Evolutionary conservation across 1,139 yeast genomes (phyloP).

Genomic region (Candida glucosophila): DNA sequence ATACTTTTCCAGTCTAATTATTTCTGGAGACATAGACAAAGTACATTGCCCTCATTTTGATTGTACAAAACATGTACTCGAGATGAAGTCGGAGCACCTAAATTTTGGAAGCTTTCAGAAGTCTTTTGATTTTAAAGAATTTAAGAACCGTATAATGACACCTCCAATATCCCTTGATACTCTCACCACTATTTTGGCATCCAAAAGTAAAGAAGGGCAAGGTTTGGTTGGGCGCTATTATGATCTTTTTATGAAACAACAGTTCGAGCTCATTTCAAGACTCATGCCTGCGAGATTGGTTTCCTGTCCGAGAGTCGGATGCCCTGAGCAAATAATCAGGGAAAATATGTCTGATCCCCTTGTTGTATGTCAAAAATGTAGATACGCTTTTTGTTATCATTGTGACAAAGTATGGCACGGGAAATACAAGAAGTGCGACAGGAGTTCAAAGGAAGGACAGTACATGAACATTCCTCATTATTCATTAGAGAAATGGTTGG

Average conservation of each 20-base stretch:
- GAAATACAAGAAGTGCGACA: constrained; percentile 36
- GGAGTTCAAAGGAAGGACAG: constrained; percentile 13
- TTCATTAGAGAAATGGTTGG: constrained; percentile 32
- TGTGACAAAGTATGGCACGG: constrained; percentile 68
- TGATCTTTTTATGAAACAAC: constrained; percentile 26
- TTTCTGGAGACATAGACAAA: constrained; percentile 42
- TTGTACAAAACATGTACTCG: constrained; percentile 23
- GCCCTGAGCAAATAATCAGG: constrained; percentile 38
- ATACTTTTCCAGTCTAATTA: constrained; percentile 38
- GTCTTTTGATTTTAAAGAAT: constrained; percentile 14
- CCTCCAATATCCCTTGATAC: constrained; percentile 25
- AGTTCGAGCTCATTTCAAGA: constrained; percentile 36
- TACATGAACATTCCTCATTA: constrained; percentile 33
- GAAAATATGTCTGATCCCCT: constrained; percentile 43
- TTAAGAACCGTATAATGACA: constrained; percentile 24
- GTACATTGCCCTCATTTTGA: constrained; percentile 55
- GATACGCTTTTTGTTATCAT: constrained; percentile 50
- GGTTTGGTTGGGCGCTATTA: constrained; percentile 30
- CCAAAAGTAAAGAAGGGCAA: constrained; percentile 8
- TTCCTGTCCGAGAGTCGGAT: constrained; percentile 41
- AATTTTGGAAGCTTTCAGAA: constrained; percentile 13
- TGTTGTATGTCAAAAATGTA: constrained; percentile 45
- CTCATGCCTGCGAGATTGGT: constrained; percentile 43
- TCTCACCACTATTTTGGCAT: constrained; percentile 19
- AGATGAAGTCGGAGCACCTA: constrained; percentile 13